phyloP scores from a whole-genome alignment of 2,329 filamentous ascomycete species.

The Rutstroemia sydowiana region DNA sequence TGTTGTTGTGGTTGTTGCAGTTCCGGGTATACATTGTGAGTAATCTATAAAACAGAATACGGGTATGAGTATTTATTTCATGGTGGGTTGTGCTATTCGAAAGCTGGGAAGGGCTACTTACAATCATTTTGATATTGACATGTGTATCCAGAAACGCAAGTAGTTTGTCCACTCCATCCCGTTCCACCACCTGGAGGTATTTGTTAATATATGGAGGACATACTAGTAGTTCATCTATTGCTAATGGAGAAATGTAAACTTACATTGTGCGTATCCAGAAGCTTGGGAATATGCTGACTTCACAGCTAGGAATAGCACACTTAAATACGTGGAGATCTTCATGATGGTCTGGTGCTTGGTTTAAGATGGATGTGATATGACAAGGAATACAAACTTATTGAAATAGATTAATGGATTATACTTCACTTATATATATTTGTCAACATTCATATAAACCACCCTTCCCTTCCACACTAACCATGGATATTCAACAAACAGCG shows the following conservation, averaged over 20 bases:
- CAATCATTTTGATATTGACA: constrained; percentile 7
- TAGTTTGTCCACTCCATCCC: constrained; percentile 3
- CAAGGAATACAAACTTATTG: background rate
- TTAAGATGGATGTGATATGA: background rate
- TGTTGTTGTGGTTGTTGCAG: background rate
- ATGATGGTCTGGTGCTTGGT: background rate
- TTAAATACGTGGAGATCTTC: background rate
- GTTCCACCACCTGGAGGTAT: constrained; percentile 1
- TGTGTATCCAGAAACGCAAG: constrained; percentile 6
- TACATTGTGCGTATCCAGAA: constrained; percentile 6
- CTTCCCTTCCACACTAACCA: background rate
- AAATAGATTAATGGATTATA: background rate
- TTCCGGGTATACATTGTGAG: constrained; percentile 12
- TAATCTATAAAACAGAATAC: constrained; percentile 9
- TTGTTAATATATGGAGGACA: background rate
- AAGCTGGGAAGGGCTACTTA: background rate
- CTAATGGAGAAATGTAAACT: background rate
- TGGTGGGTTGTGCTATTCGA: too few relatives aligned
- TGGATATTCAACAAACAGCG: background rate
- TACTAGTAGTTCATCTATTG: too few relatives aligned
- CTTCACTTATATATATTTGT: too few relatives aligned
- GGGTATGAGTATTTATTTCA: background rate
- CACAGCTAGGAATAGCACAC: constrained; percentile 2
- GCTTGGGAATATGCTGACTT: constrained; percentile 8
- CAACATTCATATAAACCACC: background rate